These are phyloP conservation scores for Bryoerythrophyllum caledonicum DNA, from an alignment of 225 moss, liverwort and hornwort genomes.

Conservation along the genomic window DNA sequence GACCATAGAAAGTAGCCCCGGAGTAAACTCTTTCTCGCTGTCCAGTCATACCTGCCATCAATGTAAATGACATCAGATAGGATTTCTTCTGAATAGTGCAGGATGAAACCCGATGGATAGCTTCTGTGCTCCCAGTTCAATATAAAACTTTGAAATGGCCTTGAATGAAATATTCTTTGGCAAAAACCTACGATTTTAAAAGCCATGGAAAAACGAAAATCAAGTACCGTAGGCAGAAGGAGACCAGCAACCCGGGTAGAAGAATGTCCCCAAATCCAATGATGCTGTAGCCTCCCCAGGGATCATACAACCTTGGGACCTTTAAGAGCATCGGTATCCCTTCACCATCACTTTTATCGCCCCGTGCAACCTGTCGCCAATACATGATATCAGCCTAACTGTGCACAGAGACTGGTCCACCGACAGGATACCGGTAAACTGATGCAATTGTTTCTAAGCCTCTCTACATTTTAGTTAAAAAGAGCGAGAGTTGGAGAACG, in stretches of 20 bases:
- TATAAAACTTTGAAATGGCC: background rate
- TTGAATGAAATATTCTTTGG: background rate
- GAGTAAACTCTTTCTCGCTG: conserved; percentile 70
- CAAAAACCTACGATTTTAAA: background rate
- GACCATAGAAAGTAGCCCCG: conserved; percentile 92
- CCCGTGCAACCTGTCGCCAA: conserved; percentile 75
- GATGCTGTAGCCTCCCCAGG: conserved; percentile 99
- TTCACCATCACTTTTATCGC: conserved; percentile 95
- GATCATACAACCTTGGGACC: conserved; percentile 90
- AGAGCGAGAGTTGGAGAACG: background rate
- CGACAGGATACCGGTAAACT: background rate
- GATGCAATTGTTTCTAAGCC: background rate
- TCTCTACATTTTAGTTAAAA: background rate
- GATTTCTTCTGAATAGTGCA: background rate
- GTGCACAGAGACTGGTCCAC: background rate
- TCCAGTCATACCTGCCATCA: conserved; percentile 89
- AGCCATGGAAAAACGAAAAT: background rate
- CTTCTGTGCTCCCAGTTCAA: background rate
- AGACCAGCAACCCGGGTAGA: conserved; percentile 88
- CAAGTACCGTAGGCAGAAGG: conserved; percentile 85
- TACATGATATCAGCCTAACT: background rate
- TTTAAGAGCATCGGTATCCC: conserved; percentile 98
- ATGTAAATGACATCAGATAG: background rate
- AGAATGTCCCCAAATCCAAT: conserved; percentile 98
- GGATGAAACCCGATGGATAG: too few relatives aligned